Conservation (phyloP, 2,329 filamentous ascomycete species). For the Calonectria ilicicola region DNA sequence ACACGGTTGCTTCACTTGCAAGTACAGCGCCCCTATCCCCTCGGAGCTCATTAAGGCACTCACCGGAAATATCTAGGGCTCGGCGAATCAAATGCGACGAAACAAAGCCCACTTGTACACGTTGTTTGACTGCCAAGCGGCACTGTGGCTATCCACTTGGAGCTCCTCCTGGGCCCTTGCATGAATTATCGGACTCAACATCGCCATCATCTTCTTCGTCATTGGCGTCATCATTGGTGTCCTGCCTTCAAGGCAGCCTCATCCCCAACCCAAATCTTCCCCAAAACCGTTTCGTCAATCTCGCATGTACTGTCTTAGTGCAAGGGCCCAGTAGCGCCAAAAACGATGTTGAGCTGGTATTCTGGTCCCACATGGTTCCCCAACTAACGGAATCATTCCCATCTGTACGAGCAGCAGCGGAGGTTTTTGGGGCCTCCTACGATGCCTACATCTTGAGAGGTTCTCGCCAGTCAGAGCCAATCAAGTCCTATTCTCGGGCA, state of each 20-base stretch:
- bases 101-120: constrained; percentile 28
- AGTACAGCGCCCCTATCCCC: constrained; percentile 18
- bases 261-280: not conserved
- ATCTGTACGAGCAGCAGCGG: constrained; percentile 31
- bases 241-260: not conserved
- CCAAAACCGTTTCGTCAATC: constrained; percentile 15
- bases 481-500: constrained; percentile 25
- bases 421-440: constrained; percentile 31
- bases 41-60: not conserved
- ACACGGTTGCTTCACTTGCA: constrained; percentile 39
- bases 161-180: not conserved
- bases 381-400: constrained; percentile 31
- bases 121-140: constrained; percentile 27
- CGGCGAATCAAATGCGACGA: constrained; percentile 39
- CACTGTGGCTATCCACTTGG: constrained; percentile 30
- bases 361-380: constrained; percentile 32
- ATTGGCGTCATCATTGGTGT: not conserved
- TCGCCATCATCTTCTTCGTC: not conserved
- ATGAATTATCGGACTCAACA: not conserved
- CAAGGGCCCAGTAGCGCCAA: constrained; percentile 31
- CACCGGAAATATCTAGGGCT: constrained; percentile 15
- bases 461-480: not conserved
- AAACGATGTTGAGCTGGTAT: constrained; percentile 24
- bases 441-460: constrained; percentile 28
- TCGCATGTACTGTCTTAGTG: constrained; percentile 24